Base-by-base conservation (phyloP, 371 early-diverging fungal species). In the Mortierella sp. region DNA sequence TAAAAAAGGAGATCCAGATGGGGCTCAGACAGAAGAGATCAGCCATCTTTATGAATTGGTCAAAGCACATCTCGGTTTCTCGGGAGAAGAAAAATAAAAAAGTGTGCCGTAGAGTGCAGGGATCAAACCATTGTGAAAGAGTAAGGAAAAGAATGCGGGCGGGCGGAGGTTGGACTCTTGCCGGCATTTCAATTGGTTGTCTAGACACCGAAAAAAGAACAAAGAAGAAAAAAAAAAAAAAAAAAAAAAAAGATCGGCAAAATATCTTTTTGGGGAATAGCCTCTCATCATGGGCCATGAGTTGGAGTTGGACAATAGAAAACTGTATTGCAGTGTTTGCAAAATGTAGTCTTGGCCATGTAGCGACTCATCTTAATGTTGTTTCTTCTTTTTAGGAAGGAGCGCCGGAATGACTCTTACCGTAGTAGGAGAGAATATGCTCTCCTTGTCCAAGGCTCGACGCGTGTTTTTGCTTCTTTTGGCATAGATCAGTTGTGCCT, bases 141-240 rank as follows among this genome's bases (percentile, higher is more conserved):
- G 26, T 2, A 11, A 52, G 29, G 13, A 53, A 26, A 26, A 41
- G 43, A 64, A 64, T n/a, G 43, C 64, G 64, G 58, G 58, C 58
- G 34, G 34, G 58, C 58, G 58, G 58, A 58, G 58, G 58, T 58
- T 58, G 9, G 58, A 58, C 19, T 19, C 29, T 1, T 58, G 34
- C 58, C 58, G 58, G 58, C 58, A 58, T 31, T 58, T 58, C 58
- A 58, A 58, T 58, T 58, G 29, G 47, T 14, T n/a, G 19, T 48
- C n/a, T 26, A 29, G 5, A 8, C 11, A 55, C 29, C 4, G 5
- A 31, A 52, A 29, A 55, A 55, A 31, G 34, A 58, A 19, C 29
- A 58, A 34, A 16, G 29, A 58, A 29, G 34, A 58, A 58, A 58
- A 19, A 58, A 34, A 16, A 47, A 65, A 44, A 14, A 24, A 40